Base-by-base conservation (phyloP, 805 yeast species). In the Saturnispora hagleri region DNA sequence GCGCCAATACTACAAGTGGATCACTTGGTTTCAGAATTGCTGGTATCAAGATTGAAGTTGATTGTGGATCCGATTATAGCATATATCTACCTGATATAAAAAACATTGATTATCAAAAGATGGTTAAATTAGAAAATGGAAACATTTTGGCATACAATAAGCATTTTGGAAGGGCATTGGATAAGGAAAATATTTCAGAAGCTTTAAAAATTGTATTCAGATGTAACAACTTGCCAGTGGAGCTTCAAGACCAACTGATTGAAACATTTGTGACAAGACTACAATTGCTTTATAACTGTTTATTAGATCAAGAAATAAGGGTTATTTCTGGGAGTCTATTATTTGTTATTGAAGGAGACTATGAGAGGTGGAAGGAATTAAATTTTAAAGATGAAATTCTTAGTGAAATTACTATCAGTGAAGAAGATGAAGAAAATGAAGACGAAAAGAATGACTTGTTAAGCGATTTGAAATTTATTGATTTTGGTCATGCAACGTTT, bases 401-500 rank as follows among this genome's bases (percentile, higher is more conserved):
- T 55, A 62, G 71, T 12, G 86, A 80, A 55, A 66, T 70, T 0
- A 20, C 65, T 6, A 58, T 59, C n/a, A 71, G 65, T 1, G 72
- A 64, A 1, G 72, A 69, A 1, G 71, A 65, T 9, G 60, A 55
- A 1, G 57, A 58, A 4, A 71, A 66, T 5, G 60, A 51, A 1
- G 58, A 58, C 3, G 63, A 7, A 2, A 72, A 64, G 1, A 71
- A 67, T 1, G 51, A 65, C 1, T 71, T 75, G 0, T 63, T 87
- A 47, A 83, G 90, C 54, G 68, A 78, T 5, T 68, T 89, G 49
- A 75, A 80, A 38, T 60, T 90, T 47, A 89, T 93, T 6, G 99
- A 93, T 66, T 89, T 93, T 71, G 97, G 97, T 1, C 98, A 93
- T 64, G 79, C 97, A 0, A 76, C 70, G 55, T 68, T 77, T 53